phyloP scores from a whole-genome alignment of 2,329 filamentous ascomycete species.

The Talaromyces sp. region DNA sequence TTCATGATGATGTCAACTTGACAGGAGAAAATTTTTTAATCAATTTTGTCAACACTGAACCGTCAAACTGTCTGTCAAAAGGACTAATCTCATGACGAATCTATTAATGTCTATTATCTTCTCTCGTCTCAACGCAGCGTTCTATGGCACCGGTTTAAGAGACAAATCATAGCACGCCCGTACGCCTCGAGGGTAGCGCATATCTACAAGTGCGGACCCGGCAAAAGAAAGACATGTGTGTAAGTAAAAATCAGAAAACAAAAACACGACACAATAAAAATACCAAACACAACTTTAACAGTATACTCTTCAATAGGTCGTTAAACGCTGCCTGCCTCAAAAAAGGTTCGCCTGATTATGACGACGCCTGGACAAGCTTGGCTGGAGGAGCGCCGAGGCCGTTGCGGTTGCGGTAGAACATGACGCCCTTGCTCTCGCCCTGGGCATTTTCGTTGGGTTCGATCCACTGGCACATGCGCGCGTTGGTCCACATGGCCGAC shows the following conservation, averaged over 20 bases:
- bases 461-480: constrained; percentile 93
- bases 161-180: neutral
- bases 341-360: neutral
- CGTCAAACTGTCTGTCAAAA: neutral
- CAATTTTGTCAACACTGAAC: no score
- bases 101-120: neutral
- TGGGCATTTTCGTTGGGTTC: constrained; percentile 80
- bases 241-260: neutral
- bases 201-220: neutral
- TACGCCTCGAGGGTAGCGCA: neutral
- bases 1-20: neutral
- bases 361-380: constrained; percentile 28
- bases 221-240: neutral
- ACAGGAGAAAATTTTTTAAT: neutral
- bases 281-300: neutral
- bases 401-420: constrained; percentile 96
- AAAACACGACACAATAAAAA: neutral
- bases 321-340: neutral
- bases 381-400: constrained; percentile 64
- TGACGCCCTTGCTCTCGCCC: constrained; percentile 75
- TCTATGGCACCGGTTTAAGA: neutral
- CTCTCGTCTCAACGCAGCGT: neutral
- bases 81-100: neutral
- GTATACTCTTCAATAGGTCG: neutral
- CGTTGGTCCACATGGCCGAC: constrained; percentile 71